A percentile compares a stretch with the other conserved stretches of the same genome.
These are phyloP conservation scores for Lactarius indigo DNA, from an alignment of 768 basidiomycete genomes.

Conservation along the genomic window DNA sequence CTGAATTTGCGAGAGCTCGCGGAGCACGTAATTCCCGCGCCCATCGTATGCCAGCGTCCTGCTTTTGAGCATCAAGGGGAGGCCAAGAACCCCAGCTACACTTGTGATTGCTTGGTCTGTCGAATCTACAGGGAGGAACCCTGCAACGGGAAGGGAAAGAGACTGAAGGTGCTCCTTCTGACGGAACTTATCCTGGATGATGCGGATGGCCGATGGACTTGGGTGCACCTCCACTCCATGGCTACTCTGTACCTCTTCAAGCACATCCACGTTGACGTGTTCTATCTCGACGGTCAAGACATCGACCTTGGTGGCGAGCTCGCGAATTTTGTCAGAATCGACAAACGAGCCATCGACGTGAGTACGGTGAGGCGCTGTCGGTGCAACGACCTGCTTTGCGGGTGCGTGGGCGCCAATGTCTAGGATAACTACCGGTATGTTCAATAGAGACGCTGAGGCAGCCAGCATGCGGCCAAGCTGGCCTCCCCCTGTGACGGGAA, in stretches of 20 bases:
- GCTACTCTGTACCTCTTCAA: slow-evolving; percentile 55
- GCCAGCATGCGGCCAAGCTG: slow-evolving; percentile 98
- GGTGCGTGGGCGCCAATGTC: slow-evolving; percentile 78
- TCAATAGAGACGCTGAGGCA: slow-evolving; percentile 81
- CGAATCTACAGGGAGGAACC: slow-evolving; percentile 59
- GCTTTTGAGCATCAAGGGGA: slow-evolving; percentile 94
- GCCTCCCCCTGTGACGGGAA: slow-evolving; percentile 69
- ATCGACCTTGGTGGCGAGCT: slow-evolving; percentile 78
- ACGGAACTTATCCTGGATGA: slow-evolving; percentile 76
- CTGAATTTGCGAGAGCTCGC: slow-evolving; percentile 46
- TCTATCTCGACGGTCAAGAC: slow-evolving; percentile 95
- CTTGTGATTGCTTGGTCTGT: slow-evolving; percentile 47
- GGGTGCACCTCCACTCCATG: slow-evolving; percentile 54
- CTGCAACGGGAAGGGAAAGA: slow-evolving; percentile 49
- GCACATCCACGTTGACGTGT: slow-evolving; percentile 78
- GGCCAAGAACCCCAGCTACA: slow-evolving; percentile 59
- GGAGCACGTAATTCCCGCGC: slow-evolving; percentile 82
- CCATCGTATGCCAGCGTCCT: slow-evolving; percentile 97
- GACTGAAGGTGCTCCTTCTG: slow-evolving; percentile 59
- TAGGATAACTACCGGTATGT: slow-evolving; percentile 78
- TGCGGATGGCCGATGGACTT: slow-evolving; percentile 71
- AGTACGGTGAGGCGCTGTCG: slow-evolving; percentile 41
- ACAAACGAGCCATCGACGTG: slow-evolving; percentile 92
- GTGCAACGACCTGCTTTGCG: slow-evolving; percentile 82
- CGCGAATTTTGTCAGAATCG: slow-evolving; percentile 70